Evolutionary conservation across 2,329 filamentous ascomycete species (phyloP), one percentile per base, ranked within the genome.

Genomic region (Botrytis hyacinthi): DNA sequence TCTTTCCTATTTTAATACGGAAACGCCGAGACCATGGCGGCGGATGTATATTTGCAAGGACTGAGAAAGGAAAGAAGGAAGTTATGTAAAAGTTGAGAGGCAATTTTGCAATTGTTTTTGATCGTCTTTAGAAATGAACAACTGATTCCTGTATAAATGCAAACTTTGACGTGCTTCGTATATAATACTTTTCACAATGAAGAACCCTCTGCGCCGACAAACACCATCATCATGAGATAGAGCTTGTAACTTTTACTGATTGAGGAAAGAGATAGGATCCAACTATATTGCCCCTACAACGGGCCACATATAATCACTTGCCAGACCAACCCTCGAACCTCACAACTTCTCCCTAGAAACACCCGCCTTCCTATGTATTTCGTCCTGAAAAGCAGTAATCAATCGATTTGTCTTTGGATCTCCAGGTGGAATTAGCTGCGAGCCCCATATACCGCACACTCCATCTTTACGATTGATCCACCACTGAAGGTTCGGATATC

Each of bases 401-500:
- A 84, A 78, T 65, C 79, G 77, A 67, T 81, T 80, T 12, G 79
- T 79, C 62, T 78, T 78, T 12, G 62, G 35, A 77, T 86, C 85
- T 1, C 82, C 84, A 1, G 82, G 79, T 14, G 84, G 85, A 62
- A 82, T 66, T 16, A 85, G 78, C 77, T 86, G 84, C 73, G 82
- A 83, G 0, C 80, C 84, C 75, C 84, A 84, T 26, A 84, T 79
- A 14, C 83, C 81, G 63, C 82, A 83, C 8, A 87, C 32, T 1
- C 83, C 85, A 9, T 81, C 80, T 46, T 80, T 78, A 2, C 82
- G 75, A 78, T 82, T 81, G 78, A 85, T 77, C 75, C 83, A 83
- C 86, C 85, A 87, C 29, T 82, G 81, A 6, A 84, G 75, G 77
- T 87, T 87, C 18, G 83, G 80, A 73, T 84, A 81, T 0, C 85